These are phyloP conservation scores for Ballota nigra DNA, from an alignment of 257 asterid species.

Conservation along the genomic window DNA sequence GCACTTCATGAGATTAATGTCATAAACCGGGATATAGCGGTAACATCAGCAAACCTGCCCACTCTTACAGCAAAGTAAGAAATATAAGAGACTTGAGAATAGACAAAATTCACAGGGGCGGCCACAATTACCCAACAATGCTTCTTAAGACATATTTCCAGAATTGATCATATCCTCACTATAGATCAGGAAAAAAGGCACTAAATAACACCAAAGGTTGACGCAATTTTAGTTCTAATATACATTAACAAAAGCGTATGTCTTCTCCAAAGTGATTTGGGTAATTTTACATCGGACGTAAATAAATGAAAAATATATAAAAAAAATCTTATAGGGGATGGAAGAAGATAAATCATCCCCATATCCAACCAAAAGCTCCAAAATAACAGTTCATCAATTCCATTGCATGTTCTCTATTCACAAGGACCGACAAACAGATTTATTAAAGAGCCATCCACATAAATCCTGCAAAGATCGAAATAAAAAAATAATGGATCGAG, in stretches of 20 bases:
- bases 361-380: too few species aligned
- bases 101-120: too few species aligned
- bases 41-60: too few species aligned
- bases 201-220: not conserved
- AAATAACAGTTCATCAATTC: too few species aligned
- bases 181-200: not conserved
- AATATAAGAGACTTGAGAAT: too few species aligned
- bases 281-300: not conserved
- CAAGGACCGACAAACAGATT: not conserved
- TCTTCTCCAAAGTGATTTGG: not conserved
- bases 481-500: slow-evolving; percentile 13
- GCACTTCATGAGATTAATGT: too few species aligned
- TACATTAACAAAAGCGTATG: not conserved
- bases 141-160: too few species aligned
- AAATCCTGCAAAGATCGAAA: not conserved
- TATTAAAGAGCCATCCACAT: not conserved
- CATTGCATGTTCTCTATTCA: too few species aligned
- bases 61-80: too few species aligned
- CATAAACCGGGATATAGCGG: too few species aligned
- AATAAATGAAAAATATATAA: not conserved
- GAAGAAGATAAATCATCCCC: not conserved
- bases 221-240: not conserved
- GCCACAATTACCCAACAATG: too few species aligned
- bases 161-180: not conserved
- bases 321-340: too few species aligned